phyloP scores from a whole-genome alignment of 78 protist genomes.

The Neovahlkampfia damariscottae region DNA sequence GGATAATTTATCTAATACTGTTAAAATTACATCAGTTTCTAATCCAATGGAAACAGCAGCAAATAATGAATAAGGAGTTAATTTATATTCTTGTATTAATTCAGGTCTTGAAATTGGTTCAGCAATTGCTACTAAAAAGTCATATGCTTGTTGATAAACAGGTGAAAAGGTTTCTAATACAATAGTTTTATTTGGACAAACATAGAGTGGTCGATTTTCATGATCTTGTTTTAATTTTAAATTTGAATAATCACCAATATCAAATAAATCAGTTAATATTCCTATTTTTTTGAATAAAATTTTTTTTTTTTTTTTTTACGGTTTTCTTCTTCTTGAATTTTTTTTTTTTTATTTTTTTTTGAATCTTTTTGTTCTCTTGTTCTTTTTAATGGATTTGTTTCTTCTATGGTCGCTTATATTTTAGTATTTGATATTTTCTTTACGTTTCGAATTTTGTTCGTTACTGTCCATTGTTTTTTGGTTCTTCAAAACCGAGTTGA shows the following conservation, averaged over 20 bases:
- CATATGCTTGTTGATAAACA: slow-evolving; percentile 70
- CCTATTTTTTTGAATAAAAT: not conserved
- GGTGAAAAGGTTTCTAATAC: slow-evolving; percentile 80
- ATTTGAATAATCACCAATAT: not conserved
- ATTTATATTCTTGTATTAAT: slow-evolving; percentile 73
- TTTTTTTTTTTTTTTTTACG: not conserved
- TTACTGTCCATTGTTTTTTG: too few species aligned
- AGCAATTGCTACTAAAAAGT: slow-evolving; percentile 81
- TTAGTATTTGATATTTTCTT: too few species aligned
- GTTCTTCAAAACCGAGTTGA: too few species aligned
- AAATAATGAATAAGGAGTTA: slow-evolving; percentile 82
- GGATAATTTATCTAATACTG: slow-evolving; percentile 28
- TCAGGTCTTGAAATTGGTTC: slow-evolving; percentile 48
- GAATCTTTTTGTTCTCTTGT: not conserved
- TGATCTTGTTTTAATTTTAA: slow-evolving; percentile 27
- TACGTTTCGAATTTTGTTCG: too few species aligned
- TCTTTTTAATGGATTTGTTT: not conserved
- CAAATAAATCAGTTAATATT: not conserved
- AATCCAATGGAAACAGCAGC: slow-evolving; percentile 80
- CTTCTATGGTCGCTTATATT: too few species aligned
- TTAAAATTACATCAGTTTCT: slow-evolving; percentile 46
- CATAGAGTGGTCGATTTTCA: slow-evolving; percentile 65
- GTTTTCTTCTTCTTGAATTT: not conserved
- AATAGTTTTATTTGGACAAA: slow-evolving; percentile 69
- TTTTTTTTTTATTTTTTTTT: not conserved